A percentile compares a stretch with the other conserved stretches of the same genome.
phyloP scores from a whole-genome alignment of 441 rosid genomes.

The Populus hybrid region DNA sequence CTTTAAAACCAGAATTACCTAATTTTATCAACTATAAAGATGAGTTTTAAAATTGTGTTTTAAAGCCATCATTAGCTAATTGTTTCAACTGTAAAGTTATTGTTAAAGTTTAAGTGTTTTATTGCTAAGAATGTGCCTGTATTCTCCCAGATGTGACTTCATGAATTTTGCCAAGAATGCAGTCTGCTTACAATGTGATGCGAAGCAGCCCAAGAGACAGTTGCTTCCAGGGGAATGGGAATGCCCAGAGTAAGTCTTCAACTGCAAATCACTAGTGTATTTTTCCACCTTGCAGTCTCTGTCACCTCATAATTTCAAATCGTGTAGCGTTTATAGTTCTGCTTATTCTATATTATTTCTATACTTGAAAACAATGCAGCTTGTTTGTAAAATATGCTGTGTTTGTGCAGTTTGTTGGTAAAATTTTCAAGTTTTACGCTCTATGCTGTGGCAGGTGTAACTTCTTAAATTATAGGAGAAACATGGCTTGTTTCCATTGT shows the following conservation, averaged over 20 bases:
- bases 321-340: neutral
- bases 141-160: conserved; percentile 75
- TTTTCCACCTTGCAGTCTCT: neutral
- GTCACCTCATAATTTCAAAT: neutral
- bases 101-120: neutral
- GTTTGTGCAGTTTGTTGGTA: conserved; percentile 15
- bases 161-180: conserved; percentile 95
- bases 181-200: conserved; percentile 92
- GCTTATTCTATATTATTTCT: neutral
- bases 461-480: conserved; percentile 93
- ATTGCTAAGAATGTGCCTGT: conserved; percentile 5
- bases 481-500: conserved; percentile 85
- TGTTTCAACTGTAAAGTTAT: neutral
- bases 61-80: neutral
- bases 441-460: conserved; percentile 67
- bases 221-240: conserved; percentile 99
- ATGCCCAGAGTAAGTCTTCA: conserved; percentile 81
- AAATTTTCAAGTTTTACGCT: conserved; percentile 1
- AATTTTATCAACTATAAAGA: neutral
- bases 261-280: neutral
- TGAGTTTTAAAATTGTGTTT: neutral
- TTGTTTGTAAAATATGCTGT: neutral
- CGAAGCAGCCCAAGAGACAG: conserved; percentile 91
- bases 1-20: neutral
- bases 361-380: neutral